Base-by-base conservation (phyloP, 2,329 filamentous ascomycete species). In the Hypomyces rosellus region DNA sequence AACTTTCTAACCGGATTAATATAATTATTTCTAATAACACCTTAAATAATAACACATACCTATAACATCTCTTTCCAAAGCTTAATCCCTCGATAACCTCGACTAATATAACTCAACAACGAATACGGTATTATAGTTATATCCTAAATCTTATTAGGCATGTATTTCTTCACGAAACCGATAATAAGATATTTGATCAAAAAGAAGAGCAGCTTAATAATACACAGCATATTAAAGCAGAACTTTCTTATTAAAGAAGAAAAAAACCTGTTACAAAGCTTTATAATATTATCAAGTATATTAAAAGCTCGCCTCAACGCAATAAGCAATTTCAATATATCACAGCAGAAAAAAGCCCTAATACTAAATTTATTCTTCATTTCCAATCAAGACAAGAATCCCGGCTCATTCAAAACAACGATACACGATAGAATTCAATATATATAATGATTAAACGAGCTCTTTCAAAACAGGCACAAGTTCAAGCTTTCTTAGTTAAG, bases 211-310 rank as follows among this genome's bases (percentile, higher is more conserved):
- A 8, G 4, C 18, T 41, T 41, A n/a, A 41, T 18, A 5, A 16
- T 4, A 15, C 12, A 4, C 5, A 4, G 3, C 12, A n/a, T n/a
- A 3, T 16, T 15, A n/a, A 41, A 4, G 16, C 6, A 5, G 39
- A 41, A 5, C 39, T 41, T 12, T 4, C 4, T 4, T n/a, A 41
- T 18, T 41, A 18, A n/a, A 41, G 39, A 18, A 41, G 5, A 18
- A 7, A 20, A 41, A 4, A n/a, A 12, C 14, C 39, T 5, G n/a
- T 41, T 20, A 18, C 6, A 15, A 41, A 41, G 12, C 39, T 41
- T 5, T n/a, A 18, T 58, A 48, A 45, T 18, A 34, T 45, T 20
- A 36, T 45, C 3, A 45, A 45, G n/a, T 45, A 34, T 15, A 45
- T 45, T 36, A 12, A 30, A 45, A n/a, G 14, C 13, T 45, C 25